Conservation (phyloP, 1,139 yeast genomes). For the Yamadazyma taylorii region DNA sequence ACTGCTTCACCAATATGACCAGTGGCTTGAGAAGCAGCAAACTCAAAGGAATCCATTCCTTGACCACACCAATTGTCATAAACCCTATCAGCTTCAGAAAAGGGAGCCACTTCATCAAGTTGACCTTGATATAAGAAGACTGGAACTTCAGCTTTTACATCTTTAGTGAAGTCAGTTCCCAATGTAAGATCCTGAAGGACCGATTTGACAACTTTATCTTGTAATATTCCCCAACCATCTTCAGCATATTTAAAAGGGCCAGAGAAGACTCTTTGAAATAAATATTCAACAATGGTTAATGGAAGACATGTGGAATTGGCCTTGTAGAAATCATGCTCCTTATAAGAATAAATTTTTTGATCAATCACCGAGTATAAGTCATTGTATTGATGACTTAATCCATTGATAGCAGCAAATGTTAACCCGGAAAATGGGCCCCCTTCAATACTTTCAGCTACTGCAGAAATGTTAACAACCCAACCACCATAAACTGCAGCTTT, state of each 20-base stretch:
- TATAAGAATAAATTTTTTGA: slow-evolving; percentile 2
- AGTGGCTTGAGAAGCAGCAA: slow-evolving; percentile 22
- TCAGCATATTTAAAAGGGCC: slow-evolving; percentile 17
- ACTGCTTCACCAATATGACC: slow-evolving; percentile 28
- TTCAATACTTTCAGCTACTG: slow-evolving; percentile 25
- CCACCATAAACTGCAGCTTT: slow-evolving; percentile 40
- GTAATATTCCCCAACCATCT: slow-evolving; percentile 18
- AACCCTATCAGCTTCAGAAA: slow-evolving; percentile 22
- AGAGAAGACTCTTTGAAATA: slow-evolving; percentile 16
- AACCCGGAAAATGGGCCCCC: slow-evolving; percentile 29
- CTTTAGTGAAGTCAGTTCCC: slow-evolving; percentile 12
- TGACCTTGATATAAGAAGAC: slow-evolving; percentile 34
- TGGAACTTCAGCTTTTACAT: slow-evolving; percentile 29
- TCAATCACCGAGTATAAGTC: slow-evolving; percentile 8
- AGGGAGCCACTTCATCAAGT: slow-evolving; percentile 32
- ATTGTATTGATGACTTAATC: slow-evolving; percentile 29
- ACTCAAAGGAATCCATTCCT: slow-evolving; percentile 30
- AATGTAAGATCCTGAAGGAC: slow-evolving; percentile 21
- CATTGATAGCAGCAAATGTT: slow-evolving; percentile 26
- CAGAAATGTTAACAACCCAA: slow-evolving; percentile 25
- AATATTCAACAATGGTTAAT: slow-evolving; percentile 10
- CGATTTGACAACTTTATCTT: slow-evolving; percentile 8
- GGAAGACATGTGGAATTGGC: slow-evolving; percentile 17
- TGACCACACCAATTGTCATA: slow-evolving; percentile 32
- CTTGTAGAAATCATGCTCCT: slow-evolving; percentile 9